These are phyloP conservation scores for Raffaelea deltoideospora DNA, from an alignment of 2,329 filamentous ascomycete species.

Conservation along the genomic window DNA sequence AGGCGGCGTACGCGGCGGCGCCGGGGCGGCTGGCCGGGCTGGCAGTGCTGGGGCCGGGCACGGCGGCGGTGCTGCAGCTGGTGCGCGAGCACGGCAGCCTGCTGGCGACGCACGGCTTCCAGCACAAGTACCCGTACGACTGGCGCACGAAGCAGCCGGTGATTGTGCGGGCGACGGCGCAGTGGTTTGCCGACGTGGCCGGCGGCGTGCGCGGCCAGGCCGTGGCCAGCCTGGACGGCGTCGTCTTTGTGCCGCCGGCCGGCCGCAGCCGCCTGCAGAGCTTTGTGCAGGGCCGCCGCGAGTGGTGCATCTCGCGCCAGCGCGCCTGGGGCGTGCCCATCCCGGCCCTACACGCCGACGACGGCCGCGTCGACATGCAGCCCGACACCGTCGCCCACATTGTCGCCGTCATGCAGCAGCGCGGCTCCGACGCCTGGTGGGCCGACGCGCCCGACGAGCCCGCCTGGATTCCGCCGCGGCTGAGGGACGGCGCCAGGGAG, in stretches of 20 bases:
- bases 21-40: constrained; percentile 53
- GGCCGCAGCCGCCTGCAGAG: constrained; percentile 64
- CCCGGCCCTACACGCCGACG: constrained; percentile 69
- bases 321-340: constrained; percentile 95
- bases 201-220: constrained; percentile 62
- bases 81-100: constrained; percentile 36
- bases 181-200: constrained; percentile 93
- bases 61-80: constrained; percentile 45
- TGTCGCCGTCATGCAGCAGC: constrained; percentile 58
- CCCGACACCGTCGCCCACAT: constrained; percentile 71
- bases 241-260: constrained; percentile 63
- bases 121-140: constrained; percentile 94
- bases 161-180: constrained; percentile 79
- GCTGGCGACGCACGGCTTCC: constrained; percentile 53
- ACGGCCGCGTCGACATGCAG: constrained; percentile 63
- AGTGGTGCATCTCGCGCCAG: constrained; percentile 97
- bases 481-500: no score
- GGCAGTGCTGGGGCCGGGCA: constrained; percentile 31
- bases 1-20: constrained; percentile 58
- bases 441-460: constrained; percentile 61
- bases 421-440: constrained; percentile 91
- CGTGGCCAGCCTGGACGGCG: constrained; percentile 50
- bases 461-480: constrained; percentile 57
- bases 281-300: constrained; percentile 74
- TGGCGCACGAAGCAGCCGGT: constrained; percentile 93